Evolutionary conservation across 1,139 yeast species (phyloP), one percentile per base, ranked within the genome.

Genomic region (Blastobotrys indianensis): DNA sequence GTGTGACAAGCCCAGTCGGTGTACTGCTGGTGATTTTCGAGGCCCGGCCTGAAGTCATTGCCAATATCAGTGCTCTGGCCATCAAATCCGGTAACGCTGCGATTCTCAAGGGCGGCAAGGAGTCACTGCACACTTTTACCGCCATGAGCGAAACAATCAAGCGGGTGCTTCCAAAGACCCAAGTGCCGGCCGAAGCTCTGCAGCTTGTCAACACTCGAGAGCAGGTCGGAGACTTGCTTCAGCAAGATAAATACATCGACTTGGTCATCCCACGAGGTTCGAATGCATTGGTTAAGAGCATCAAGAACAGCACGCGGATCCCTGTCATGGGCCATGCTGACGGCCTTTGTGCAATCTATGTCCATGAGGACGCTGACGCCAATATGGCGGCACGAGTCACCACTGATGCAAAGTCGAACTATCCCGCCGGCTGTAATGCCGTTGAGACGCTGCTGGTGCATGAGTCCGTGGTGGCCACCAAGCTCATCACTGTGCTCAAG

Each of bases 311-410:
- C 61, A 92, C 98, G 29, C 87, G 88, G 63, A 94, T 94, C 55
- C 97, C 98, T 3, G 98, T 94, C 5, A 70, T 94, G 65, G 99
- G 99, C 45, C 99, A 94, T 65, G 98, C 99, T 8, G 98, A 92
- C 65, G 99, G 99, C 42, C 84, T 92, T 49, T 92, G 98, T 66
- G 81, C 96, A 2, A 78, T 90, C 15, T 94, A 80, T 61, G 73
- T 90, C 28, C 95, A 90, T 62, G 74, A 75, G 46, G 79, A 76
- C 39, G 94, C 94, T 2, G 90, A 87, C 57, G 55, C 85, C 11
- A 74, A 66, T 12, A 87, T 85, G 76, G 95, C 97, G 0, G 71
- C 76, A 32, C 77, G 78, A 50, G 77, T 94, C 31, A 73, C 80
- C 3, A 76, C 87, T 30, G 99, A 94, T 65, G 76, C 97, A 4